Evolutionary conservation across 164 flowering plant species (phyloP), one percentile per base, ranked within the genome.

Genomic region (Dillenia suffruticosa): DNA sequence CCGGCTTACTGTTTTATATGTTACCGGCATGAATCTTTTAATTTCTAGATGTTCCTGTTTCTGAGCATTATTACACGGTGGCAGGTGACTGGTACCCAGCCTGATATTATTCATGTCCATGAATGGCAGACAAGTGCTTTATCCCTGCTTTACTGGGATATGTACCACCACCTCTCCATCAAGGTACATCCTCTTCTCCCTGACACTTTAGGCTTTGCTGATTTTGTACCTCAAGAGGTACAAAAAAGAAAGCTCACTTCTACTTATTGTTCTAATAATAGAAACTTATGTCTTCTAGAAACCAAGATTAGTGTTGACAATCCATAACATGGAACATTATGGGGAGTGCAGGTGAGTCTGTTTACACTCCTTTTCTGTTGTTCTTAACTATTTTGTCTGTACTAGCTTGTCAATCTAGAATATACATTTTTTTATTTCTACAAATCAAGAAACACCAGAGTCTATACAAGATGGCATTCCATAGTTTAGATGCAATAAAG

Each of bases 271-370:
- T 19, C 22, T 19, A 19, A 19, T 19, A 19, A 19, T 48, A 46
- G n/a, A 49, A 49, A 9, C 45, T 26, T 49, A 49, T 59, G 4
- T 16, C 15, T 58, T 67, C 54, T 62, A 85, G 90, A 85, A 81
- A 73, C 87, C 87, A 54, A 73, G 90, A 71, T 63, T 85, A 61
- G 76, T 82, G 15, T 74, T 83, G 68, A 83, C 90, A 40, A 83
- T 85, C 66, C 90, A 85, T 73, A 85, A 85, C 66, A 76, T 85
- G 90, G 90, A 85, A 78, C 85, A 85, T 65, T 85, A 81, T 71
- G 90, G 90, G 43, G 87, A 85, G 70, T 85, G 90, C 73, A 68
- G 83, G 90, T 80, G 68, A 62, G 44, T 15, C 10, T 48, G 10
- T 15, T 50, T 9, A 9, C 40, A 9, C 32, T 46, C 46, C 26